These are phyloP conservation scores for Discostella pseudostelligera DNA, from an alignment of 108 stramenopile genomes.

Conservation along the genomic window DNA sequence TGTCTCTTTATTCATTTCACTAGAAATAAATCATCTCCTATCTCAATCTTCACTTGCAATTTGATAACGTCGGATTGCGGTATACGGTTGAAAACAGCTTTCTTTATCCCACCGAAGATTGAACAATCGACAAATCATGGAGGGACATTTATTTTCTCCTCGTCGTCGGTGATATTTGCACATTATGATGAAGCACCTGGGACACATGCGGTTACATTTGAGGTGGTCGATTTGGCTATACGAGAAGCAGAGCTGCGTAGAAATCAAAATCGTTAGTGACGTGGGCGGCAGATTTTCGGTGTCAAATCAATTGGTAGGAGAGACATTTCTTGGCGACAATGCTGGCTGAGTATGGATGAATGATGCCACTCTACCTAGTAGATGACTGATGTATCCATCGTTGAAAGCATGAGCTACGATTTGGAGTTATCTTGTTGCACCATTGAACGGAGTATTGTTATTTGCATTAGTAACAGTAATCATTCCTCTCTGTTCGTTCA, in stretches of 20 bases:
- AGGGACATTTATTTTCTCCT: conserved; percentile 71
- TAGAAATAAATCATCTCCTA: neutral
- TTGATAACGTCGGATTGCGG: no score
- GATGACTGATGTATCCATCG: no score
- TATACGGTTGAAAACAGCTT: no score
- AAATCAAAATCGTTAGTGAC: no score
- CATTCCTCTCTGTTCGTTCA: no score
- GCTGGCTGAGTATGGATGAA: conserved; percentile 5
- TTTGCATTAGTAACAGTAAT: no score
- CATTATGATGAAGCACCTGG: conserved; percentile 79
- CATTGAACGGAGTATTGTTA: no score
- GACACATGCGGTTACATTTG: conserved; percentile 52
- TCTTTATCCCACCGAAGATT: conserved; percentile 69
- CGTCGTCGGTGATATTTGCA: conserved; percentile 57
- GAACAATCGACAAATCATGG: conserved; percentile 73
- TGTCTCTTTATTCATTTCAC: no score
- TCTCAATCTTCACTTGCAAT: neutral
- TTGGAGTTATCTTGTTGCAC: no score
- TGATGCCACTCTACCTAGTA: conserved; percentile 5
- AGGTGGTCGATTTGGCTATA: conserved; percentile 48
- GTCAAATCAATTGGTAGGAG: neutral
- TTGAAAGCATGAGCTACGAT: no score
- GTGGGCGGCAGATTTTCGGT: neutral
- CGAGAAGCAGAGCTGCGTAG: neutral
- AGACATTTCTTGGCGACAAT: neutral